Evolutionary conservation across 305 asterid genomes (phyloP).

Genomic region (Stenogyne calaminthoides): DNA sequence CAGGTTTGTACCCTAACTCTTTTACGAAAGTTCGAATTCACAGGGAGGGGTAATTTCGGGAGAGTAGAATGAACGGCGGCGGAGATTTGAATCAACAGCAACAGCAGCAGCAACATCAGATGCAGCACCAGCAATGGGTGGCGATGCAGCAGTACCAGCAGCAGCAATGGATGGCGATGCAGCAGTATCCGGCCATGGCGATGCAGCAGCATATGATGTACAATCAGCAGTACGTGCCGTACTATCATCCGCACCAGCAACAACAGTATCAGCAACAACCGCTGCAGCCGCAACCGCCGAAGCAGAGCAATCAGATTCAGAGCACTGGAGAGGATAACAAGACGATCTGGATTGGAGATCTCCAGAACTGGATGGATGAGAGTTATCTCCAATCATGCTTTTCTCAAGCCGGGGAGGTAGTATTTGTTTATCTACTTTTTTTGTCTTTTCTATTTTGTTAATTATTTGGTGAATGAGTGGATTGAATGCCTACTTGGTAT

Average conservation of each 20-base stretch:
- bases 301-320: constrained; percentile 63
- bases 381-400: constrained; percentile 79
- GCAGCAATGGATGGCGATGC: constrained; percentile 71
- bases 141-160: constrained; percentile 83
- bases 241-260: constrained; percentile 63
- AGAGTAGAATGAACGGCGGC: constrained; percentile 61
- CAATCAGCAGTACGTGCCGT: constrained; percentile 77
- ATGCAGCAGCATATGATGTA: constrained; percentile 87
- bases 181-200: constrained; percentile 81
- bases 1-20: too few relatives aligned
- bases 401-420: constrained; percentile 79
- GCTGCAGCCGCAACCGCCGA: constrained; percentile 43
- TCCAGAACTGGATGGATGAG: constrained; percentile 98
- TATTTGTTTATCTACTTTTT: neutral
- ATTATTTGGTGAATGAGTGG: neutral
- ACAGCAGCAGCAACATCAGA: constrained; percentile 61
- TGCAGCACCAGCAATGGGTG: constrained; percentile 69
- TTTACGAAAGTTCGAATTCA: constrained; percentile 14
- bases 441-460: neutral
- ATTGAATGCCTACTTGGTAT: constrained; percentile 18
- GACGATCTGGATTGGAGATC: constrained; percentile 99
- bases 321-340: constrained; percentile 72
- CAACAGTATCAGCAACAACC: constrained; percentile 50
- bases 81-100: constrained; percentile 73
- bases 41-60: constrained; percentile 30